Percentiles rank a stretch among this genome's conserved stretches.
Evolutionary conservation across 2,329 filamentous ascomycete species (phyloP).

Genomic region (Zymoseptoria crescenta): DNA sequence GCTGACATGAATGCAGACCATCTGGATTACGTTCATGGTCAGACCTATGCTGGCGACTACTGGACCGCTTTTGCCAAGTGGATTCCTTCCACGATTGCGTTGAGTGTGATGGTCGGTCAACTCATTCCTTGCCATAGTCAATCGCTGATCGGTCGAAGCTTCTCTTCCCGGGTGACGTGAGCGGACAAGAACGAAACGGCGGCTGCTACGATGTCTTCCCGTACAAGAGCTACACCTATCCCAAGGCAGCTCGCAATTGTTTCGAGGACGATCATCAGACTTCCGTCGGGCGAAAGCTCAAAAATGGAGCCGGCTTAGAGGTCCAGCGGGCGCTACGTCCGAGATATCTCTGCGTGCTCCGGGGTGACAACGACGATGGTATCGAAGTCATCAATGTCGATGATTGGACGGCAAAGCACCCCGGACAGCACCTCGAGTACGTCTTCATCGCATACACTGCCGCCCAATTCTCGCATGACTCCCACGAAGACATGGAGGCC

Average conservation of each 20-base stretch:
- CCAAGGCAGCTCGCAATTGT: slow-evolving; percentile 3
- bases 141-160: not conserved
- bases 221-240: slow-evolving; percentile 6
- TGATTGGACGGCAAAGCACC: not conserved
- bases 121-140: not conserved
- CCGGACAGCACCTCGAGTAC: slow-evolving; percentile 3
- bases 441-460: slow-evolving; percentile 6
- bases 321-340: slow-evolving; percentile 2
- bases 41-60: slow-evolving; percentile 1
- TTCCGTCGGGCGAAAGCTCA: not conserved
- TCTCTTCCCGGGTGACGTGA: slow-evolving; percentile 1
- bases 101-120: slow-evolving; percentile 2
- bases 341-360: slow-evolving; percentile 2
- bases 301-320: not conserved
- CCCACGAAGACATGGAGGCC: slow-evolving; percentile 2
- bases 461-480: slow-evolving; percentile 4
- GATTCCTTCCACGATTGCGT: slow-evolving; percentile 1
- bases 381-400: not conserved
- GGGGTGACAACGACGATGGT: not conserved
- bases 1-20: not conserved
- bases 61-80: slow-evolving; percentile 3
- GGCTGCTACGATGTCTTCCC: slow-evolving; percentile 5
- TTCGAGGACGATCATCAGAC: slow-evolving; percentile 1
- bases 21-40: slow-evolving; percentile 1
- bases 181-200: slow-evolving; percentile 5